These are phyloP conservation scores for Hemisphaericaspora nanyangensis DNA, from an alignment of 805 yeast genomes.

Conservation along the genomic window DNA sequence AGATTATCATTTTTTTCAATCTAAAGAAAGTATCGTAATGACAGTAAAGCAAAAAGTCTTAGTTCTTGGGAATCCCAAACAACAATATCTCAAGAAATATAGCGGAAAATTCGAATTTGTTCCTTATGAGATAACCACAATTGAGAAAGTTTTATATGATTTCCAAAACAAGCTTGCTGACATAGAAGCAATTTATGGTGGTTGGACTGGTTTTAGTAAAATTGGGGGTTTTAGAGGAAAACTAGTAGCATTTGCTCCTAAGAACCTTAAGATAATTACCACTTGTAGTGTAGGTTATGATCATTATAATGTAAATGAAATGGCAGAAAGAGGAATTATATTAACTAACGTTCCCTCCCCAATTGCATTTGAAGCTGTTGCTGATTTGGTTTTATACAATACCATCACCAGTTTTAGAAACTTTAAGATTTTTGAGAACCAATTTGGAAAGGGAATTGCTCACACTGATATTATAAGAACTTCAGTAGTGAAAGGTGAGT, in stretches of 20 bases:
- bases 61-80: conserved; percentile 48
- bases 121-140: conserved; percentile 38
- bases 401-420: conserved; percentile 56
- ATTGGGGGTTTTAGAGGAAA: conserved; percentile 51
- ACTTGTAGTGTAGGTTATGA: conserved; percentile 59
- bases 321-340: conserved; percentile 42
- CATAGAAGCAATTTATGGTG: conserved; percentile 54
- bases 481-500: conserved; percentile 30
- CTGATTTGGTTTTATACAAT: conserved; percentile 64
- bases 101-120: conserved; percentile 32
- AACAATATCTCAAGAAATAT: conserved; percentile 42
- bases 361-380: conserved; percentile 67
- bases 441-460: conserved; percentile 34
- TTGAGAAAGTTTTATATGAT: conserved; percentile 38
- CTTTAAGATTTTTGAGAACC: conserved; percentile 33
- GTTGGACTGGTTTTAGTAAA: conserved; percentile 51
- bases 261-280: conserved; percentile 44
- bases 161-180: conserved; percentile 37
- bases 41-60: conserved; percentile 36
- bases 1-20: background rate
- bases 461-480: conserved; percentile 43
- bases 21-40: conserved; percentile 2
- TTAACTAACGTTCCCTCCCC: conserved; percentile 55
- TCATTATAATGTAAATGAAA: conserved; percentile 39
- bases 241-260: conserved; percentile 42